Conservation (phyloP, 1,284 basidiomycete species). For the Takashimella tepidaria region DNA sequence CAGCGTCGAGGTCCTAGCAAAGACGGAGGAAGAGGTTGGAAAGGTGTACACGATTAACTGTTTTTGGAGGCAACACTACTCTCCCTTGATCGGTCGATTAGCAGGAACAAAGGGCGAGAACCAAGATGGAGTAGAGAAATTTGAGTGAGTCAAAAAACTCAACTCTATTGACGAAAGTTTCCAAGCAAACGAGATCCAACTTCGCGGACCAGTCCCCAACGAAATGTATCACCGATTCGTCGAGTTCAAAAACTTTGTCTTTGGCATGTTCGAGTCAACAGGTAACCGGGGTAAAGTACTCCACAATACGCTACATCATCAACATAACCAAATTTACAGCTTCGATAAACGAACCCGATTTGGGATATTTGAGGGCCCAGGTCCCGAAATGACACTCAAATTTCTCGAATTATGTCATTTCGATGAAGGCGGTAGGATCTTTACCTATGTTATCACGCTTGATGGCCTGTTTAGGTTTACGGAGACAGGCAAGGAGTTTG, state of each 20-base stretch:
- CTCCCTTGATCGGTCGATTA: conserved; percentile 39
- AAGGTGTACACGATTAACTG: conserved; percentile 51
- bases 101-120: conserved; percentile 31
- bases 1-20: conserved; percentile 47
- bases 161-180: conserved; percentile 39
- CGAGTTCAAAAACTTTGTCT: conserved; percentile 51
- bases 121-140: conserved; percentile 23
- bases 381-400: conserved; percentile 43
- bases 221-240: conserved; percentile 52
- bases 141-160: neutral
- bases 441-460: conserved; percentile 53
- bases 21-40: conserved; percentile 42
- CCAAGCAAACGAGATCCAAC: conserved; percentile 52
- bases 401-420: conserved; percentile 51
- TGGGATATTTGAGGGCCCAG: conserved; percentile 38
- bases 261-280: conserved; percentile 48
- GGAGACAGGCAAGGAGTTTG: conserved; percentile 54
- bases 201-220: conserved; percentile 51
- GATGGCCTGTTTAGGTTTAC: conserved; percentile 53
- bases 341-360: conserved; percentile 49
- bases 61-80: conserved; percentile 44
- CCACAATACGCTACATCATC: conserved; percentile 49
- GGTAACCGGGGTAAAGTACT: conserved; percentile 49
- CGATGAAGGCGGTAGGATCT: conserved; percentile 50
- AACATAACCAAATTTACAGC: conserved; percentile 51